Evolutionary conservation across 1,284 basidiomycete genomes (phyloP).

Genomic region (Moesziomyces globuligerus): DNA sequence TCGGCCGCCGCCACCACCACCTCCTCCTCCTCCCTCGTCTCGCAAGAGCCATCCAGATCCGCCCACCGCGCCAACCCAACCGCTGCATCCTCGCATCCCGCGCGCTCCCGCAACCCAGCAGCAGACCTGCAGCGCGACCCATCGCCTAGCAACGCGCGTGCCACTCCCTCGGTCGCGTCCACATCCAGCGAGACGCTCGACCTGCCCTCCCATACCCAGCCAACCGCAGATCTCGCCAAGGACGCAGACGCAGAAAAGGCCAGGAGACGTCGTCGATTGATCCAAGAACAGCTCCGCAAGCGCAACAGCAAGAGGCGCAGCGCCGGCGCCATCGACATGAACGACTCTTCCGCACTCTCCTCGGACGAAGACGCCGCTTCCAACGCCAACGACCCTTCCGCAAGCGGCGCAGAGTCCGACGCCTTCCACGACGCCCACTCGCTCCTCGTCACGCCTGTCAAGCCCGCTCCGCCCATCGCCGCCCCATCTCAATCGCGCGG

Average conservation of each 20-base stretch:
- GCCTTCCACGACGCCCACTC: conserved; percentile 13
- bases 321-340: conserved; percentile 10
- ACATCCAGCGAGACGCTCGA: not conserved
- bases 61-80: too few species aligned
- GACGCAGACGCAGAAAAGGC: conserved; percentile 18
- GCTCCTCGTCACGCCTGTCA: conserved; percentile 16
- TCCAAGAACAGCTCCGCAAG: conserved; percentile 43
- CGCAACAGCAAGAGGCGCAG: conserved; percentile 30
- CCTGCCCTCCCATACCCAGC: not conserved
- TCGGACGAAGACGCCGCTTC: conserved; percentile 11
- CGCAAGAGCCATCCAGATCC: too few species aligned
- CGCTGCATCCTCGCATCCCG: not conserved
- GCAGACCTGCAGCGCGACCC: too few species aligned
- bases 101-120: too few species aligned
- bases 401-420: conserved; percentile 4
- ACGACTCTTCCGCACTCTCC: conserved; percentile 3
- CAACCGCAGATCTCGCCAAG: too few species aligned
- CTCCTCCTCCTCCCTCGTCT: conserved; percentile 3
- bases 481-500: not conserved
- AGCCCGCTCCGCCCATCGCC: not conserved
- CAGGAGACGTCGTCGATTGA: conserved; percentile 23
- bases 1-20: conserved; percentile 7
- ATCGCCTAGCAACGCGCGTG: not conserved
- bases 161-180: conserved; percentile 3
- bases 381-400: not conserved